phyloP scores from a whole-genome alignment of 106 monocot genomes.

The Dendrobium catenatum region DNA sequence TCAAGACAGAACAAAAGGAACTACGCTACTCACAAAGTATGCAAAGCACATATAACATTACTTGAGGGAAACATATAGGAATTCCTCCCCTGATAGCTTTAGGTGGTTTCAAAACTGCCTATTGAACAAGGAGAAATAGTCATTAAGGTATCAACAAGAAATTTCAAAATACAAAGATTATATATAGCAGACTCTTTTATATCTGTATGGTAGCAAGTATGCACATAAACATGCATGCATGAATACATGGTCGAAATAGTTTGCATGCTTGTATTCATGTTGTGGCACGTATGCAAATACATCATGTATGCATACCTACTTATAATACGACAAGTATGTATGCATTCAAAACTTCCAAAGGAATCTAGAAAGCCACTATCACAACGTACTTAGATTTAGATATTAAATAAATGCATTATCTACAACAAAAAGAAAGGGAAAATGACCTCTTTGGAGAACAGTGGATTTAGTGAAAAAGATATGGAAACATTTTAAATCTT shows the following conservation, averaged over 20 bases:
- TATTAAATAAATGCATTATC: background rate
- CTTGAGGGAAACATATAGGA: conserved; percentile 63
- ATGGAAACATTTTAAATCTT: background rate
- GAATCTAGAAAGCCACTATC: background rate
- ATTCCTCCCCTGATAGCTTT: conserved; percentile 45
- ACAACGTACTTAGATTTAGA: background rate
- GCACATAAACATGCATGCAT: background rate
- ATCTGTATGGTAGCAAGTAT: background rate
- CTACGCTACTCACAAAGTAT: background rate
- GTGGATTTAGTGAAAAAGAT: background rate
- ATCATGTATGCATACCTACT: background rate
- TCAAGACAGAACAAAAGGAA: no score
- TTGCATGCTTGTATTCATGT: background rate
- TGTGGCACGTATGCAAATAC: background rate
- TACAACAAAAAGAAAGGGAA: no score
- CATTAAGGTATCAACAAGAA: background rate
- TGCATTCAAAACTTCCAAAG: background rate
- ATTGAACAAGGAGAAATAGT: background rate
- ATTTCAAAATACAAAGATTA: background rate
- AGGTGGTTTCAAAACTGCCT: conserved; percentile 42
- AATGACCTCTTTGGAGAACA: background rate
- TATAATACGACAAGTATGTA: background rate
- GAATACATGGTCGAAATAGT: background rate
- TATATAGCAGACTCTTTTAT: background rate
- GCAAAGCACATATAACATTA: conserved; percentile 8